Evolutionary conservation across 2,329 filamentous ascomycete genomes (phyloP).

Genomic region (Ophiostoma himal-ulmi): DNA sequence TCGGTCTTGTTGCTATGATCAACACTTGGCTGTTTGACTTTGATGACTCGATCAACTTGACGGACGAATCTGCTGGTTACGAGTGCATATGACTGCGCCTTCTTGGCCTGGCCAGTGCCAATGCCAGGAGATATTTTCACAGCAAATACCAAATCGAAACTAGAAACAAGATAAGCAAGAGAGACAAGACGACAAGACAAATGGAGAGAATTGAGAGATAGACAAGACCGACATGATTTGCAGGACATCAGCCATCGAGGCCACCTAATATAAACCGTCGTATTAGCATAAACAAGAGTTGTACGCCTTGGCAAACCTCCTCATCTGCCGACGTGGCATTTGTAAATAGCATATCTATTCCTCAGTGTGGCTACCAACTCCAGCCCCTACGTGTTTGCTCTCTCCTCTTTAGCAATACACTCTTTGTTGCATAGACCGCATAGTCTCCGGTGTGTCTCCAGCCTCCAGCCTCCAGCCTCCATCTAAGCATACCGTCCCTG

Average conservation of each 20-base stretch:
- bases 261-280: neutral
- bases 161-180: neutral
- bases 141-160: neutral
- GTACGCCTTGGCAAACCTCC: neutral
- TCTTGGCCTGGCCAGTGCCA: neutral
- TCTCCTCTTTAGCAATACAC: neutral
- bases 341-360: neutral
- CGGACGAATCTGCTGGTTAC: neutral
- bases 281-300: neutral
- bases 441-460: neutral
- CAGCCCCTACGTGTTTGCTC: neutral
- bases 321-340: conserved; percentile 8
- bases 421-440: neutral
- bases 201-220: neutral
- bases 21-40: neutral
- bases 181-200: neutral
- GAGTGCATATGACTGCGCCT: neutral
- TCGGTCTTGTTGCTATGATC: neutral
- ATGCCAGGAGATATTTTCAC: neutral
- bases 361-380: neutral
- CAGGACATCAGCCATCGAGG: neutral
- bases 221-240: neutral
- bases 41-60: neutral
- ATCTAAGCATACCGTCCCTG: neutral
- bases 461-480: neutral